Base-by-base conservation (phyloP, 1,284 basidiomycete species). In the Ceratobasidium sp. region DNA sequence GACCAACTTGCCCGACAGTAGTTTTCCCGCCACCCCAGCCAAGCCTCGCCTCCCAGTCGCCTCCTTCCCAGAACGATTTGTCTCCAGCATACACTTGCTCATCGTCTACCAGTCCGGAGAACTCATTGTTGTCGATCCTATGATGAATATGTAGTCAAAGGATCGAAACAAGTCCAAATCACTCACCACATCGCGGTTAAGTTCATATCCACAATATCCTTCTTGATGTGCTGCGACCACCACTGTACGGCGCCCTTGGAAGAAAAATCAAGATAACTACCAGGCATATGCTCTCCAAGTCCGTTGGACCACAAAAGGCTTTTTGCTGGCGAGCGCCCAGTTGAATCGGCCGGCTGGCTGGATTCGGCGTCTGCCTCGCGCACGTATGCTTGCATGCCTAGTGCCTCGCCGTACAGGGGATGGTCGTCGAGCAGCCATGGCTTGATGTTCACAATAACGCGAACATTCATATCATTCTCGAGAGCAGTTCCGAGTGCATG, bases 41-140 rank as follows among this genome's bases (percentile, higher is more conserved):
- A 28, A 58, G 44, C 16, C 67, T 54, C 2, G 55, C 46, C 30
- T 71, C 67, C 67, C 67, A 71, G 0, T 52, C 57, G 11, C 67
- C 67, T 11, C n/a, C 67, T 26, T 46, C 46, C 67, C 67, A 71
- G 35, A 71, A 71, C 6, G 67, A 71, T n/a, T 61, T 59, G 8
- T 59, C 38, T 32, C 67, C 67, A 23, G 41, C 28, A n/a, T 59
- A 71, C 18, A 57, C 47, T 23, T 71, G 55, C 13, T 47, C 55
- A 21, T 71, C 67, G 16, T 71, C 67, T 23, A 71, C 67, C 18
- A 71, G 67, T 13, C 55, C 67, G 13, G 67, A 71, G 30, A 47
- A 71, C 55, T 71, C 67, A 23, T 71, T 71, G 35, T 71, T 71
- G 41, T 71, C 67, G 30, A 71, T 71, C 67, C 67, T 71, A 43